Evolutionary conservation across 768 basidiomycete genomes (phyloP), one percentile per base, ranked within the genome.

Genomic region (Boletus reticuloceps): DNA sequence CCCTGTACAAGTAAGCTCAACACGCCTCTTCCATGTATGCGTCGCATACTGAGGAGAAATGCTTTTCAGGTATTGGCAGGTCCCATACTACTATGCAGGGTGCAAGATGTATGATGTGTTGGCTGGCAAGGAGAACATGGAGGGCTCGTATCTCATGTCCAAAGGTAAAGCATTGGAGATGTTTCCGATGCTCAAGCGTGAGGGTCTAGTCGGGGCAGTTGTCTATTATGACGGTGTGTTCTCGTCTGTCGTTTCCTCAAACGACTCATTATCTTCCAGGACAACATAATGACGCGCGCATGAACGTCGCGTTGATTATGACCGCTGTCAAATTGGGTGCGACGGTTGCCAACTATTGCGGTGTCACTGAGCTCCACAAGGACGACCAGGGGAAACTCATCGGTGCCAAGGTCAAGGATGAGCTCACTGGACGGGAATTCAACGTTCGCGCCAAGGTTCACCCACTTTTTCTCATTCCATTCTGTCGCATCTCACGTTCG

Each of bases 201-300:
- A 97, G 7, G 94, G 94, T 4, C 80, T 98, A 12, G 93, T 94
- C 32, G 95, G 95, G 19, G 95, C 94, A 14, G 78, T 99, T 51
- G 96, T 99, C 16, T 98, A 98, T 74, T 97, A 99, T 62, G 96
- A 99, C 65, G 95, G 95, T 90, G 63, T 55, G 80, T 54, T 16
- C 27, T 22, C 1, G 20, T 25, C 11, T 37, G n/a, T 25, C 13
- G 19, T 39, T 7, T 38, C 6, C 42, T 36, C 10, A 34, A n/a
- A 16, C 13, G 20, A 38, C 47, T 42, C 38, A 55, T 55, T 34
- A 13, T 47, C 39, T 19, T 25, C 31, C 47, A 94, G 92, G 94
- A 51, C 96, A 98, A 74, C 96, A 99, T 74, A 99, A 99, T 65
- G 97, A 99, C 64, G 89, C 96, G 1, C 84, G 96, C 14, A 99